phyloP scores from a whole-genome alignment of 495 filamentous ascomycete genomes.

The Podospora pseudocomata region DNA sequence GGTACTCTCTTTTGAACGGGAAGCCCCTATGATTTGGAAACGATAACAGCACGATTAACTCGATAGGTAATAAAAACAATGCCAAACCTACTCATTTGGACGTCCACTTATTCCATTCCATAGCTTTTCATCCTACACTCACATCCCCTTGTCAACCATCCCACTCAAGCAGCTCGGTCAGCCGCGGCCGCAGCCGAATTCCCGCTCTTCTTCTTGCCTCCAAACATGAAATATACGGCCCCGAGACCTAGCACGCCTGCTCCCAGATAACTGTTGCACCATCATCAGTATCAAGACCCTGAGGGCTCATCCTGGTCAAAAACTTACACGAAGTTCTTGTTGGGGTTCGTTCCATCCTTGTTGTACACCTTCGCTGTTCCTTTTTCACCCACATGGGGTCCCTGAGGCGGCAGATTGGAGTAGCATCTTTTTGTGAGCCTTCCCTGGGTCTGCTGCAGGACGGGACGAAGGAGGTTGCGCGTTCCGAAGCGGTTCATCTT shows the following conservation, averaged over 20 bases:
- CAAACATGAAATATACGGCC: conserved; percentile 18
- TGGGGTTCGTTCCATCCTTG: conserved; percentile 27
- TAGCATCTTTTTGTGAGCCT: neutral
- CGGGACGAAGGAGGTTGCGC: neutral
- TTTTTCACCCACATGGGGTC: conserved; percentile 12
- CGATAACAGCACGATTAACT: too few species aligned
- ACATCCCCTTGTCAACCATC: neutral
- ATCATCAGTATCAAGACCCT: neutral
- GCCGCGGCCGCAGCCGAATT: neutral
- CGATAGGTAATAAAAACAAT: too few species aligned
- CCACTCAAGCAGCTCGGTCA: neutral
- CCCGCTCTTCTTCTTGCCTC: neutral
- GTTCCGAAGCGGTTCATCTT: neutral
- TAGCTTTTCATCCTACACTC: neutral
- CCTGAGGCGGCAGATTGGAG: neutral
- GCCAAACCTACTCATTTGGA: too few species aligned
- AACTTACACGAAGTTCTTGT: conserved; percentile 28
- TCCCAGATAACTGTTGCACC: conserved; percentile 14
- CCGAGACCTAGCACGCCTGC: conserved; percentile 18
- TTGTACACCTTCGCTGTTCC: conserved; percentile 20
- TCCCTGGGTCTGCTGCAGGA: neutral
- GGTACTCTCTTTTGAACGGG: too few species aligned
- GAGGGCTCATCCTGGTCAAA: too few species aligned
- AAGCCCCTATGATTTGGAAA: too few species aligned
- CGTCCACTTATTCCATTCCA: neutral